phyloP scores from a whole-genome alignment of 176 grass and related monocot genomes.

The Lolium rigidum region DNA sequence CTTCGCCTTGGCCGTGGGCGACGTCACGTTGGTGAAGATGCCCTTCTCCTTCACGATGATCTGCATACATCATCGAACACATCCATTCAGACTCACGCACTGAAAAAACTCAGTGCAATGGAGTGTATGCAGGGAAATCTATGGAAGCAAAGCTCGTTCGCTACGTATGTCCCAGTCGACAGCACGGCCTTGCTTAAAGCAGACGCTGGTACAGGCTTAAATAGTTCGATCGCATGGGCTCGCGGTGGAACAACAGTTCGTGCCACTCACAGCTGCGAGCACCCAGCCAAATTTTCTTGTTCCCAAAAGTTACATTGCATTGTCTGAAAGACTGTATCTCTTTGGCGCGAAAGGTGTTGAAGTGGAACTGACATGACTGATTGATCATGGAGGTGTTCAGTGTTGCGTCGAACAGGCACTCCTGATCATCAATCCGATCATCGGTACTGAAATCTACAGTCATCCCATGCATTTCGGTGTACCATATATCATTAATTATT shows the following conservation, averaged over 20 bases:
- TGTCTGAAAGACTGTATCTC: conserved; percentile 13
- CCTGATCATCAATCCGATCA: not conserved
- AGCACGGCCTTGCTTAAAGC: conserved; percentile 53
- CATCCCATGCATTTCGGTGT: not conserved
- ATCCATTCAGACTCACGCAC: conserved; percentile 16
- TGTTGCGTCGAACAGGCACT: not conserved
- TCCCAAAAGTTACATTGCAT: conserved; percentile 45
- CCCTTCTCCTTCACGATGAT: conserved; percentile 99
- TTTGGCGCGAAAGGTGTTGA: conserved; percentile 8
- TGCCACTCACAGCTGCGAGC: conserved; percentile 20
- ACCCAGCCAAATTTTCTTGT: conserved; percentile 32
- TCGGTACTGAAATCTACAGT: not conserved
- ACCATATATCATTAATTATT: not conserved
- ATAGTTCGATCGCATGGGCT: conserved; percentile 26
- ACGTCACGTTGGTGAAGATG: conserved; percentile 98
- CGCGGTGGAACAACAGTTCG: conserved; percentile 37
- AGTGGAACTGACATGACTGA: conserved; percentile 22
- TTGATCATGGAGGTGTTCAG: conserved; percentile 15
- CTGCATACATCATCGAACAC: conserved; percentile 45
- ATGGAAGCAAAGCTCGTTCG: not conserved
- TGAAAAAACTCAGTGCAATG: not conserved
- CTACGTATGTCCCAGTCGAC: conserved; percentile 11
- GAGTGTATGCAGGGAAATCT: not conserved
- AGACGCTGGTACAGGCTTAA: conserved; percentile 19
- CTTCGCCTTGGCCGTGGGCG: conserved; percentile 80